Base-by-base conservation (phyloP, 768 basidiomycete genomes). In the Calvatia gigantea region DNA sequence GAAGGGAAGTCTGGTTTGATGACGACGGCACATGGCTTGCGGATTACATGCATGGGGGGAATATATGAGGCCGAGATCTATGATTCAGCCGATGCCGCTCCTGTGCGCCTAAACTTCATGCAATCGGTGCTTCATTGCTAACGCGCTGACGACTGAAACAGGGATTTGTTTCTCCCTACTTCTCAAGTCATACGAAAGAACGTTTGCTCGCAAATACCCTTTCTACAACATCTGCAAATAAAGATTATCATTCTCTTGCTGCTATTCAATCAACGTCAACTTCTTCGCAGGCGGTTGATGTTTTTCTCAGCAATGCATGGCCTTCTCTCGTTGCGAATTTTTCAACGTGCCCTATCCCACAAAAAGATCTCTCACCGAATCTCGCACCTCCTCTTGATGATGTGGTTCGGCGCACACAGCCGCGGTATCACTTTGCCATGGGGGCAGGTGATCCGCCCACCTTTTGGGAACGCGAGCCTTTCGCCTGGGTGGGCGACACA, bases 391-490 rank as follows among this genome's bases (percentile, higher is more conserved):
- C 87, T 14, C 70, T 91, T 4, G 84, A 88, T 59, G 85, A 89
- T 35, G 69, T 86, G 1, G 75, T 89, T 32, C 74, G 76, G 23
- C 79, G 78, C 56, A 82, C 80, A 23, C 87, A 87, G 62, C 94
- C 96, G 2, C 81, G 91, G 47, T 99, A 99, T 72, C 86, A 95
- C 63, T 91, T 98, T 65, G 82, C 88, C 19, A 80, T 82, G 46
- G 58, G 57, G 15, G 76, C 77, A 7, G 84, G 81, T 12, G 84
- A 85, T 0, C 80, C 82, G 12, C 78, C 89, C 0, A 80, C 78
- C 51, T 99, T 97, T 67, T 98, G 95, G 94, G 97, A 99, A 68
- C 76, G 95, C 50, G 94, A 98, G 57, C 95, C 97, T 1, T 96
- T 87, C 66, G 68, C 81, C 3, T 98, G 94, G 94, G 81, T 83